Evolutionary conservation across 345 rosid species (phyloP), one percentile per base, ranked within the genome.

Genomic region (Euphorbia tirucalli): DNA sequence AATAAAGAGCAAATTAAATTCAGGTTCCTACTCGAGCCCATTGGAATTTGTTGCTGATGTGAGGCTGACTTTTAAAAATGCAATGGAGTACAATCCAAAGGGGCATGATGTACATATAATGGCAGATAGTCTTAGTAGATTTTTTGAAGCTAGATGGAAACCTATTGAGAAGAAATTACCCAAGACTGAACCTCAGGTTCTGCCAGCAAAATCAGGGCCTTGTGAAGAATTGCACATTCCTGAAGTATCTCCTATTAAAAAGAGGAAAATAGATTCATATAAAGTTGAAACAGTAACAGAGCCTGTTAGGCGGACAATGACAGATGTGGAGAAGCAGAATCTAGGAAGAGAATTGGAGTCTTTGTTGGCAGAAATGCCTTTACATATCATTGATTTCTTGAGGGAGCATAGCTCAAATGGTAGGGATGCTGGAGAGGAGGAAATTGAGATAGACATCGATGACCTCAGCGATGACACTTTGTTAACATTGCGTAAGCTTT

Each of bases 11-110:
- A 87, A 79, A 62, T 56, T 85, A 5, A 71, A 32, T 6, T 74
- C 54, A 35, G 70, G 77, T 39, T 0, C 22, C 8, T 85, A 84
- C 72, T 28, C 60, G 16, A 70, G 75, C 7, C 87, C 87, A 1
- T 32, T 46, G 28, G 89, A 84, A 3, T 87, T 87, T 65, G 79
- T 81, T 1, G 77, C 75, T 0, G 87, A 87, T 32, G 91, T 85
- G 63, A 77, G 83, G 60, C 74, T 87, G 60, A 85, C 91, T n/a
- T 87, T 87, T 65, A 70, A 70, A 77, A 85, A 87, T 65, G 87
- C 89, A 7, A 65, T 85, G 84, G 69, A 69, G 30, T 87, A 87
- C 61, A 85, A 82, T 49, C 89, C 91, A 0, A 65, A 73, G 18
- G 85, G 84, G 7, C 79, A 77, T 54, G 81, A 82, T 43, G 86